These are phyloP conservation scores for Phtheirospermum japonicum DNA, from an alignment of 257 asterid species.

Conservation along the genomic window DNA sequence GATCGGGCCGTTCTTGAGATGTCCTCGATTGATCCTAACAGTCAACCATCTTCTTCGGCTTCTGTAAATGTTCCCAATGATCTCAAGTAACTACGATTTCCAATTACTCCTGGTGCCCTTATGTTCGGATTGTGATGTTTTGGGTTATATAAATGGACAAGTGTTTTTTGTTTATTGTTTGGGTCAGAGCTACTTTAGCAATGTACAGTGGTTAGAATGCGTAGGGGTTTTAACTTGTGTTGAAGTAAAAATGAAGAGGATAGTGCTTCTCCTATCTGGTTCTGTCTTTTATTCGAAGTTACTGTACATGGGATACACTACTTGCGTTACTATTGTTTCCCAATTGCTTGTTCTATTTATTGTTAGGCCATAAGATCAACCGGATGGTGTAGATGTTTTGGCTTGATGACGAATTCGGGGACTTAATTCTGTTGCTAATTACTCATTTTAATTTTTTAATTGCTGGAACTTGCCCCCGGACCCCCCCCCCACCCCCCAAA, in stretches of 20 bases:
- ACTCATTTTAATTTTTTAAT: background rate
- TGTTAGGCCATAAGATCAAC: background rate
- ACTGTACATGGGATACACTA: slow-evolving; percentile 5
- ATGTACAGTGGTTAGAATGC: background rate
- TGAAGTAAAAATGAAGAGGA: background rate
- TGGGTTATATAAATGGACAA: background rate
- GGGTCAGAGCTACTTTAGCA: slow-evolving; percentile 6
- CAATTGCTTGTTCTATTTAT: background rate
- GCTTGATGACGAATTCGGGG: slow-evolving; percentile 7
- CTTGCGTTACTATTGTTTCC: slow-evolving; percentile 11
- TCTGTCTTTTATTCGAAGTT: slow-evolving; percentile 8
- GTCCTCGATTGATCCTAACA: slow-evolving; percentile 55
- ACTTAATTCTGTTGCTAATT: slow-evolving; percentile 13
- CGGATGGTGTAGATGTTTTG: slow-evolving; percentile 2
- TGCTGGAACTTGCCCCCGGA: too few relatives aligned
- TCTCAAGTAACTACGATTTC: slow-evolving; percentile 39
- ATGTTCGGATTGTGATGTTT: slow-evolving; percentile 28
- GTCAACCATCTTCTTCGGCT: slow-evolving; percentile 42
- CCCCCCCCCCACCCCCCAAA: too few relatives aligned
- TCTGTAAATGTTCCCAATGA: slow-evolving; percentile 31
- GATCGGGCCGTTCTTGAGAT: slow-evolving; percentile 71
- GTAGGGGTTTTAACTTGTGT: slow-evolving; percentile 8
- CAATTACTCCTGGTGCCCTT: slow-evolving; percentile 10
- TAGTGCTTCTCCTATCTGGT: background rate
- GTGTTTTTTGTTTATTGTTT: too few relatives aligned